These are phyloP conservation scores for Berkeleyomyces basicola DNA, from an alignment of 2,329 filamentous ascomycete genomes.

Conservation along the genomic window DNA sequence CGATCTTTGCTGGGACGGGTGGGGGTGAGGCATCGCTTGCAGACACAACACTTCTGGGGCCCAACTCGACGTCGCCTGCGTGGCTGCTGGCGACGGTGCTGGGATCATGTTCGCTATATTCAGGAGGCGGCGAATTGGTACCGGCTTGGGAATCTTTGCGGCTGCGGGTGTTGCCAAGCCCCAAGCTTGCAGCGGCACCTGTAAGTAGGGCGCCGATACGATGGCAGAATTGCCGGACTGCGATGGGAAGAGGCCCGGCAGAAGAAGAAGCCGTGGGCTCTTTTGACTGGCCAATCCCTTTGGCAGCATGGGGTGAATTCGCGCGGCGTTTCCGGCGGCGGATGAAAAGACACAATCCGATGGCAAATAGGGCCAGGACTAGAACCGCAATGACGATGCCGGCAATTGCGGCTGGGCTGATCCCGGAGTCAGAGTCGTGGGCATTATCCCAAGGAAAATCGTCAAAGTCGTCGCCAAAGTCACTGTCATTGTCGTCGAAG, in stretches of 20 bases:
- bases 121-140: conserved; percentile 3
- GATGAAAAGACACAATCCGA: neutral
- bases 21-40: neutral
- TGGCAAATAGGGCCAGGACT: neutral
- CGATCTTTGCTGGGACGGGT: neutral
- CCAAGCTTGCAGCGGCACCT: neutral
- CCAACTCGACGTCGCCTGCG: neutral
- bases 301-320: neutral
- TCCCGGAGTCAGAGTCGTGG: neutral
- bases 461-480: neutral
- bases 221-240: neutral
- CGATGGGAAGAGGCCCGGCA: neutral
- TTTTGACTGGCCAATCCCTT: neutral
- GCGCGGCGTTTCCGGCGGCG: neutral
- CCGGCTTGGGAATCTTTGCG: neutral
- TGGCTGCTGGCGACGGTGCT: neutral
- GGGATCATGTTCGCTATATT: conserved; percentile 4
- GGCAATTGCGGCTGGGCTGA: neutral
- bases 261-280: neutral
- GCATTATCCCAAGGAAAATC: neutral
- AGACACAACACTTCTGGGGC: neutral
- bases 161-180: neutral
- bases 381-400: conserved; percentile 3
- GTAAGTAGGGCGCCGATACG: neutral
- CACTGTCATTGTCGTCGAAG: neutral